Evolutionary conservation across 768 basidiomycete species (phyloP).

Genomic region (Lactarius quietus): DNA sequence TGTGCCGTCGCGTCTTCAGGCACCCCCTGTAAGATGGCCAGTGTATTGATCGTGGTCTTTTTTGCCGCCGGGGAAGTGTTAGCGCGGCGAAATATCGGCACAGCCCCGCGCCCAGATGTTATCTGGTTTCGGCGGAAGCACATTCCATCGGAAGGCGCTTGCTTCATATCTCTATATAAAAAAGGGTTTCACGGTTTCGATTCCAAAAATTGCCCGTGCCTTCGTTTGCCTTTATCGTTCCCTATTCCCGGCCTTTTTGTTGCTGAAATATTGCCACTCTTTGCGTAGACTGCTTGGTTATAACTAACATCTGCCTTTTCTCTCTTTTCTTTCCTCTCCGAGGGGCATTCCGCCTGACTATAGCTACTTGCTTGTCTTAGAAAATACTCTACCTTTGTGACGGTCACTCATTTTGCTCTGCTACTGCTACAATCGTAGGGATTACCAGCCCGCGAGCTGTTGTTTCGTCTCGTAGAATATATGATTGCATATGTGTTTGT

Average conservation of each 20-base stretch:
- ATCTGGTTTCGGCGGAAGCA: not conserved
- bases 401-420: constrained; percentile 3
- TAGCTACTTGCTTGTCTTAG: constrained; percentile 4
- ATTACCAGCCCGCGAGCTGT: constrained; percentile 8
- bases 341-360: not conserved
- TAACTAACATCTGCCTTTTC: not conserved
- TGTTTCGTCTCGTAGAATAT: constrained; percentile 18
- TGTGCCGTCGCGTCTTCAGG: constrained; percentile 10
- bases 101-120: not conserved
- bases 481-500: constrained; percentile 13
- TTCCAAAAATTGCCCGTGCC: constrained; percentile 15
- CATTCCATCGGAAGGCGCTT: not conserved
- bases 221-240: constrained; percentile 10
- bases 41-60: constrained; percentile 12
- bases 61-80: not conserved
- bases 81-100: constrained; percentile 1
- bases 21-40: constrained; percentile 17
- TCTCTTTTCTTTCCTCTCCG: not conserved
- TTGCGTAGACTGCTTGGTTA: constrained; percentile 22
- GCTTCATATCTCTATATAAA: too few species aligned
- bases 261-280: constrained; percentile 20
- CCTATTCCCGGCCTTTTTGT: constrained; percentile 8
- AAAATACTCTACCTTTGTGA: constrained; percentile 12
- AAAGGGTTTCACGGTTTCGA: constrained; percentile 10
- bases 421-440: constrained; percentile 8